A percentile compares a stretch with the other conserved stretches of the same genome.
These are phyloP conservation scores for Macroventuria anomochaeta DNA, from an alignment of 2,329 filamentous ascomycete species.

Conservation along the genomic window DNA sequence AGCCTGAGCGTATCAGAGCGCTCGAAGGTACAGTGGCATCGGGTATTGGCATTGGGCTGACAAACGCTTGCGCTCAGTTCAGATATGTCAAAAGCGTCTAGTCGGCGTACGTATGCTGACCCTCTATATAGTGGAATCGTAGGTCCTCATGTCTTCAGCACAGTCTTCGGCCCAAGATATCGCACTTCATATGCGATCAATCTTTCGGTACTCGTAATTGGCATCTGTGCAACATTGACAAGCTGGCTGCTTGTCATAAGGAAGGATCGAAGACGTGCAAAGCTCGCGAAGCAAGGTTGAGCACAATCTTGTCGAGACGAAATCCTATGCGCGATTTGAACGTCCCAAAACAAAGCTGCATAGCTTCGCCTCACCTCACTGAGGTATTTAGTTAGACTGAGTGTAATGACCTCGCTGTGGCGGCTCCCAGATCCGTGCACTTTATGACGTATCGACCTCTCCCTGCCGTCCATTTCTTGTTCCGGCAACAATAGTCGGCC, in stretches of 20 bases:
- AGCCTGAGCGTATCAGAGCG: conserved; percentile 27
- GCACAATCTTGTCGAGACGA: not conserved
- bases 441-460: not conserved
- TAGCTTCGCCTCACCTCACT: conserved; percentile 2
- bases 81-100: conserved; percentile 8
- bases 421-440: not conserved
- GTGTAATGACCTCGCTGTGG: not conserved
- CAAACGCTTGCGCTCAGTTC: conserved; percentile 30
- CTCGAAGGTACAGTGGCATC: conserved; percentile 29
- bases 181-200: conserved; percentile 26
- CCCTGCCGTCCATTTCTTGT: not conserved
- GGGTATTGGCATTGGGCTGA: conserved; percentile 28
- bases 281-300: not conserved
- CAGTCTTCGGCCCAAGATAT: conserved; percentile 28
- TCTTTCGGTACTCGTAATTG: conserved; percentile 25
- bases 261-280: conserved; percentile 18
- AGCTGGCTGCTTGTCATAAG: conserved; percentile 23
- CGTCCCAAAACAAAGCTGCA: not conserved
- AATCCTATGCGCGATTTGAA: not conserved
- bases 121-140: conserved; percentile 20
- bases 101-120: not conserved
- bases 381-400: not conserved
- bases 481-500: not conserved
- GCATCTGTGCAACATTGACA: conserved; percentile 24
- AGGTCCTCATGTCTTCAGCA: conserved; percentile 29